Evolutionary conservation across 2,329 filamentous ascomycete genomes (phyloP).

Genomic region (Diaporthe caulivora): DNA sequence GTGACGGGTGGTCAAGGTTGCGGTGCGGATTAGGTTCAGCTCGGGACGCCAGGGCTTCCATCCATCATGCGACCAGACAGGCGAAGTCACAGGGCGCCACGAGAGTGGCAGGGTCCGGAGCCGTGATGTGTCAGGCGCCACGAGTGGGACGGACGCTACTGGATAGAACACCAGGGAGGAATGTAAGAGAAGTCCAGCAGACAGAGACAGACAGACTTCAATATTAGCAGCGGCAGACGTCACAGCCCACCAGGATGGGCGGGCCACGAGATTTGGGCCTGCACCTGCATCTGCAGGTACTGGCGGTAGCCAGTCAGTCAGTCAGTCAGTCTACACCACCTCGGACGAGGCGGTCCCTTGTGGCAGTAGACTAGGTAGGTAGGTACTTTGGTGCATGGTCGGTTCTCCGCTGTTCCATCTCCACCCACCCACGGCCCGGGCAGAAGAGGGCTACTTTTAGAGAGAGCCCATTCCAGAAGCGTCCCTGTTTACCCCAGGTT

Average conservation of each 20-base stretch:
- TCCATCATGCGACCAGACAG: constrained; percentile 43
- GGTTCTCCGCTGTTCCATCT: neutral
- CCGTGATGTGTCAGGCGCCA: constrained; percentile 20
- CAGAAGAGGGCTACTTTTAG: neutral
- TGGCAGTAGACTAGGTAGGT: no score
- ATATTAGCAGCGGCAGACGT: constrained; percentile 16
- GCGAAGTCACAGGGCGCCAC: constrained; percentile 46
- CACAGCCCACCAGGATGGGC: constrained; percentile 23
- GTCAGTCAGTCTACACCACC: neutral
- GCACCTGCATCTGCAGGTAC: neutral
- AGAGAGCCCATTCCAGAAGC: constrained; percentile 3
- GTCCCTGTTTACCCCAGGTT: constrained; percentile 20
- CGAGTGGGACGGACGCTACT: neutral
- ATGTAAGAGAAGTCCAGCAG: constrained; percentile 10
- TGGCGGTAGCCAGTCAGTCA: neutral
- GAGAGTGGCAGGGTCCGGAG: constrained; percentile 41
- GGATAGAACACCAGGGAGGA: neutral
- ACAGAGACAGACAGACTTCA: neutral
- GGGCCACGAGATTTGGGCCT: constrained; percentile 3
- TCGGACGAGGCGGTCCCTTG: no score
- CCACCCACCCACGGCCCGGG: constrained; percentile 1
- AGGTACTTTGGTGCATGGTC: no score
- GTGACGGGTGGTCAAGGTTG: neutral
- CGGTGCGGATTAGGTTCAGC: constrained; percentile 14
- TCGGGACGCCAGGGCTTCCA: constrained; percentile 8